Conservation (phyloP, 2,329 filamentous ascomycete species). For the Trichoderma gracile region DNA sequence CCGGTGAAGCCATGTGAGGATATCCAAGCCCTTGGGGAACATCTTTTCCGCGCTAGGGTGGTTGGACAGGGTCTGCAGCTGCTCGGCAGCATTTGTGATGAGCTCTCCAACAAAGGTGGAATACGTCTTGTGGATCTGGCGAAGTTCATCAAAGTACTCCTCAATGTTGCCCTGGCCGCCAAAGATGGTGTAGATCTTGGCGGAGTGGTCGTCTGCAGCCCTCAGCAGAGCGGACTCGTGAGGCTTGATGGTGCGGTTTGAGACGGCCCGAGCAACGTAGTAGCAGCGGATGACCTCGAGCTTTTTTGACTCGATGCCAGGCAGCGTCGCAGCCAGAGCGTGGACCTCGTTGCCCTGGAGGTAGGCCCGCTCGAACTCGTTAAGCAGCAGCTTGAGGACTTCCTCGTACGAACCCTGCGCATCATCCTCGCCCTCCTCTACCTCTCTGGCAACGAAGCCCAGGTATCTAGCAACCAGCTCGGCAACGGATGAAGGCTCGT, state of each 20-base stretch:
- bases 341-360: slow-evolving; percentile 96
- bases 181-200: slow-evolving; percentile 89
- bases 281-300: slow-evolving; percentile 86
- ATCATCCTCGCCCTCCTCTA: slow-evolving; percentile 90
- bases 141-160: slow-evolving; percentile 97
- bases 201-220: slow-evolving; percentile 79
- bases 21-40: slow-evolving; percentile 93
- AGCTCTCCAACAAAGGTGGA: slow-evolving; percentile 87
- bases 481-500: slow-evolving; percentile 93
- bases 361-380: slow-evolving; percentile 95
- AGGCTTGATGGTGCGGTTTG: slow-evolving; percentile 81
- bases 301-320: slow-evolving; percentile 92
- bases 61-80: slow-evolving; percentile 80
- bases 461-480: slow-evolving; percentile 94
- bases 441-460: slow-evolving; percentile 82
- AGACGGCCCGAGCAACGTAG: slow-evolving; percentile 82
- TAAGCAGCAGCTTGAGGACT: slow-evolving; percentile 86
- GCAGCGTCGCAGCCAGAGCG: slow-evolving; percentile 78
- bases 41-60: slow-evolving; percentile 90
- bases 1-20: slow-evolving; percentile 90
- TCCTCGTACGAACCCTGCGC: slow-evolving; percentile 86
- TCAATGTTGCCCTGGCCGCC: slow-evolving; percentile 98
- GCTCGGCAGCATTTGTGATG: slow-evolving; percentile 75
- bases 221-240: slow-evolving; percentile 93
- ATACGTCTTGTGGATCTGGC: slow-evolving; percentile 89